Percentiles rank a stretch among this genome's conserved stretches.
These are phyloP conservation scores for Penicillium expansum DNA, from an alignment of 2,329 filamentous ascomycete species.

Conservation along the genomic window DNA sequence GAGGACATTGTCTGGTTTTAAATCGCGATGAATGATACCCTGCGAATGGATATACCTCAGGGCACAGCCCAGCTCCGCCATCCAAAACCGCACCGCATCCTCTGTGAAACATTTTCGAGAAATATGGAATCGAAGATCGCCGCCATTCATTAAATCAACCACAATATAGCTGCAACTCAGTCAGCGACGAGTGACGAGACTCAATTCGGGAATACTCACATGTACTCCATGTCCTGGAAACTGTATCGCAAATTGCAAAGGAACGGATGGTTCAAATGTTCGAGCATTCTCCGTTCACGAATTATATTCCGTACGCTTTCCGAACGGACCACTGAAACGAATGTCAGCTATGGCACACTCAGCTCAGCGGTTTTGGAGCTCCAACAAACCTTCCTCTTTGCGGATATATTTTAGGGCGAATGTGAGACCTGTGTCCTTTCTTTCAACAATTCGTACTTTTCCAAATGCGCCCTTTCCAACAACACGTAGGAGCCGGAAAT, in stretches of 20 bases:
- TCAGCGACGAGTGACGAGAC: conserved; percentile 20
- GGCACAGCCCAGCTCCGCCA: conserved; percentile 88
- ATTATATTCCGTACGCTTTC: conserved; percentile 99
- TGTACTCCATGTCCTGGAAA: conserved; percentile 98
- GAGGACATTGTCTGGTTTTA: conserved; percentile 89
- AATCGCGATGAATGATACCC: conserved; percentile 84
- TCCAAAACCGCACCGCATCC: conserved; percentile 95
- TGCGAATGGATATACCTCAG: conserved; percentile 81
- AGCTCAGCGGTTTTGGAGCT: neutral
- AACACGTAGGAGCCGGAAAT: conserved; percentile 91
- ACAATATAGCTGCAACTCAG: conserved; percentile 70
- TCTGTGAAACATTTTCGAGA: conserved; percentile 97
- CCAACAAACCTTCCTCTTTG: conserved; percentile 78
- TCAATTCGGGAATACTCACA: conserved; percentile 57
- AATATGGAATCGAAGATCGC: conserved; percentile 95
- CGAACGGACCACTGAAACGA: conserved; percentile 77
- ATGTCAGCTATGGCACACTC: neutral
- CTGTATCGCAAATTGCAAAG: conserved; percentile 98
- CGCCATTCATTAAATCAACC: conserved; percentile 96
- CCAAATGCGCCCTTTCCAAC: conserved; percentile 98
- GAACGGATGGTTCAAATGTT: conserved; percentile 96
- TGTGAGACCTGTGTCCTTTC: conserved; percentile 88
- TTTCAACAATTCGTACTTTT: conserved; percentile 97
- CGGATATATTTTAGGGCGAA: conserved; percentile 98
- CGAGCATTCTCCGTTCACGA: conserved; percentile 93